Evolutionary conservation across 73 alveolate genomes (phyloP).

Genomic region (Paramecium tetraurelia): DNA sequence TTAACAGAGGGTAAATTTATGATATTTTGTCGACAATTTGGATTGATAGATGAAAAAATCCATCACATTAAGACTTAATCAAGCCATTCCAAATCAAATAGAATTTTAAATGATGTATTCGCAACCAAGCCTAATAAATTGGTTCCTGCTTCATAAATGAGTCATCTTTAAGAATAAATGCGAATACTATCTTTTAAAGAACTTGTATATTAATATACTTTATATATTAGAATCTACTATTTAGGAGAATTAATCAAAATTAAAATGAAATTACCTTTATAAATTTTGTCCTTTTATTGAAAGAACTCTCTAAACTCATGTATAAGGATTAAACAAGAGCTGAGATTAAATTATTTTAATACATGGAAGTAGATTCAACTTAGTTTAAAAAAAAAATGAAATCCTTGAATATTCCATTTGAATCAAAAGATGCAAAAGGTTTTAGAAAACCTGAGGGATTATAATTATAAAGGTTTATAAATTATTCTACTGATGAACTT

Average conservation of each 20-base stretch:
- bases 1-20: conserved; percentile 34
- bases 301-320: not conserved
- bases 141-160: not conserved
- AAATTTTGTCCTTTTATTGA: not conserved
- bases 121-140: not conserved
- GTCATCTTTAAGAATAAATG: not conserved
- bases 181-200: not conserved
- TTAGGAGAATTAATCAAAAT: not conserved
- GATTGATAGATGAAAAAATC: not conserved
- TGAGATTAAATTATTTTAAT: not conserved
- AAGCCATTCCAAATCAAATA: not conserved
- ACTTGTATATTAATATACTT: not conserved
- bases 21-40: conserved; percentile 23
- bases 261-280: conserved; percentile 3
- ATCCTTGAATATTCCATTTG: conserved; percentile 13
- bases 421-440: conserved; percentile 16
- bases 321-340: not conserved
- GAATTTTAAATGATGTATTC: not conserved
- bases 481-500: not conserved
- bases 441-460: conserved; percentile 45
- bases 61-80: not conserved
- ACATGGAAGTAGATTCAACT: not conserved
- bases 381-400: conserved; percentile 20
- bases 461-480: not conserved
- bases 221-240: conserved; percentile 21